Base-by-base conservation (phyloP, 2,329 filamentous ascomycete genomes). In the Lachnellula arida region DNA sequence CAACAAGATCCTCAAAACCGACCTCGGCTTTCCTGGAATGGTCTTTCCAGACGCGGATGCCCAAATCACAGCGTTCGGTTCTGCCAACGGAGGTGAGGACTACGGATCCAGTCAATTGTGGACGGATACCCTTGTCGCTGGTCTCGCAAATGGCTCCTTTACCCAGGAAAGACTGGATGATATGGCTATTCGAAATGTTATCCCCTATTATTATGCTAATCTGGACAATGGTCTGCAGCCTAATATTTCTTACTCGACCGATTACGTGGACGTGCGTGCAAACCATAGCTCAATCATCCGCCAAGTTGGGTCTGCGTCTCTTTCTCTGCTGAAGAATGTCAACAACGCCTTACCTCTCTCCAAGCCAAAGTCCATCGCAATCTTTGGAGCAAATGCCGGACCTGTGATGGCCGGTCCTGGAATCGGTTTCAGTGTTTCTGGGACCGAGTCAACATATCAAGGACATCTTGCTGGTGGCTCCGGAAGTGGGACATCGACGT, bases 41-140 rank as follows among this genome's bases (percentile, higher is more conserved):
- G 81, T 93, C 12, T 88, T 93, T 75, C 86, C 83, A 2, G 91
- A 96, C 69, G 96, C 91, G 90, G 76, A 91, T 4, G 89, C 88
- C 0, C 90, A 95, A 67, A 82, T 88, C 57, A 85, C 86, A 4
- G 91, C 91, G 11, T 88, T 95, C 1, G 83, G 81, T 8, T 87
- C 82, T 53, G 88, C 89, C 3, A 74, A 95, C 6, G 87, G 89
- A 5, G 92, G 92, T 1, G 77, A 96, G 6, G 91, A 96, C 68
- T 32, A 32, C 28, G 28, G 28, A 32, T 32, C 28, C 28, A 11
- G 28, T 32, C 8, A 9, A 32, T 3, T 32, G 28, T 32, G 28
- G 28, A 32, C 28, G 28, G 28, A 32, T 32, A 11, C 28, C 1
- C 28, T 32, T 6, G 72, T 75, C 1, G 69, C 77, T 5, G 81